These are phyloP conservation scores for Prototheca cutis DNA, from an alignment of 163 green algal species.

Conservation along the genomic window DNA sequence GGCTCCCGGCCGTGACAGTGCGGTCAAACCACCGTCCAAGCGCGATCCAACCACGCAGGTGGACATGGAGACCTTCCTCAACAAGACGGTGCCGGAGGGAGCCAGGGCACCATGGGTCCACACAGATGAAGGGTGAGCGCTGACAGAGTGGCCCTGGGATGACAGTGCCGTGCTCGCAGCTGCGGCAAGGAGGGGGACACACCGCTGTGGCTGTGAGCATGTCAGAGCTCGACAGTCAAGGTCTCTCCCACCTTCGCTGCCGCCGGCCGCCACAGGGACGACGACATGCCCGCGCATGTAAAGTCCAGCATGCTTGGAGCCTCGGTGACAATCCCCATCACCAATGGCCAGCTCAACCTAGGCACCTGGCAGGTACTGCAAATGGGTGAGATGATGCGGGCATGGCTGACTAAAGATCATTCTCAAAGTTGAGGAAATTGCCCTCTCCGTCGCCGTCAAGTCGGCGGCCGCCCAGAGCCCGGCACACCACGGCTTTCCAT, in stretches of 20 bases:
- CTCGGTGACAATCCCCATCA: slow-evolving; percentile 44
- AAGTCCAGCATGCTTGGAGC: slow-evolving; percentile 39
- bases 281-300: slow-evolving; percentile 18
- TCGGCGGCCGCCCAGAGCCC: no score
- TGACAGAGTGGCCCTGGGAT: no score
- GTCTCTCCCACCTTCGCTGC: not conserved
- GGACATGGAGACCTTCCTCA: slow-evolving; percentile 17
- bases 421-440: no score
- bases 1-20: not conserved
- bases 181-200: no score
- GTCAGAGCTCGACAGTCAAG: not conserved
- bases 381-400: no score
- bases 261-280: slow-evolving; percentile 16
- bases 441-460: no score
- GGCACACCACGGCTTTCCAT: no score
- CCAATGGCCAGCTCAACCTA: slow-evolving; percentile 45
- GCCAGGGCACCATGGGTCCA: slow-evolving; percentile 9
- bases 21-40: not conserved
- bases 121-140: slow-evolving; percentile 10
- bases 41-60: not conserved
- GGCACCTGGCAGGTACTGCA: slow-evolving; percentile 57
- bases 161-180: no score
- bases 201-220: no score
- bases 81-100: slow-evolving; percentile 6
- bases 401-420: no score